Evolutionary conservation across 2,329 filamentous ascomycete genomes (phyloP), one percentile per base, ranked within the genome.

Genomic region (Penicillium frequentans): DNA sequence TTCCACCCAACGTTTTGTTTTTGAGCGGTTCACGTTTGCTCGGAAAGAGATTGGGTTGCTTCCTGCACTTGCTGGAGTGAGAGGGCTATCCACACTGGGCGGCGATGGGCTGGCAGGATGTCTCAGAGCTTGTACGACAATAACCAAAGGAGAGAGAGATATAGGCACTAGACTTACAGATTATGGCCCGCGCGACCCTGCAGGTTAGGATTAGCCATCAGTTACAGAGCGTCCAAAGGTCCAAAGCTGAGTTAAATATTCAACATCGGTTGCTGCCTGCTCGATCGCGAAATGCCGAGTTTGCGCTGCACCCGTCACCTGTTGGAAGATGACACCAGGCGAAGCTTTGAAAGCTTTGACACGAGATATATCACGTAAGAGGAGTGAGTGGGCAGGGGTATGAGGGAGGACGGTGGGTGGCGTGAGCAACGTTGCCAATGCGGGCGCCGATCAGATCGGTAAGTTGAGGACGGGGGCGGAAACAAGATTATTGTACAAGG

Each of bases 1-100:
- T 68, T 96, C 89, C 37, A 93, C 89, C 93, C 93, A 98, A 84
- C 96, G 96, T 76, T 88, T 90, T 54, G 93, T 97, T 78, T 96
- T 96, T 55, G 87, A 84, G 60, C 93, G 87, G 76, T 90, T 93
- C 49, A 97, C 87, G 73, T 96, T 96, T 51, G 91, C 86, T 72
- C 90, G 89, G 77, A 93, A 96, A 26, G 82, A 84, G 27, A 83
- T 74, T 26, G 81, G 77, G 52, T 80, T 79, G 37, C 69, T 64
- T 37, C 64, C 55, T 23, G 64, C 63, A 43, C 60, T 63, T 10
- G 68, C 56, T 26, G 64, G 68, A 6, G 69, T 68, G 14, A 72
- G 60, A 9, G 70, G 70, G 55, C 64, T 73, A 48, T 60, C 64
- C 45, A 64, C 54, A 54, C 57, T 62, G 19, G 67, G 63, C 33